Conservation (phyloP, 2,329 filamentous ascomycete species). For the Cytospora paraplurivora region DNA sequence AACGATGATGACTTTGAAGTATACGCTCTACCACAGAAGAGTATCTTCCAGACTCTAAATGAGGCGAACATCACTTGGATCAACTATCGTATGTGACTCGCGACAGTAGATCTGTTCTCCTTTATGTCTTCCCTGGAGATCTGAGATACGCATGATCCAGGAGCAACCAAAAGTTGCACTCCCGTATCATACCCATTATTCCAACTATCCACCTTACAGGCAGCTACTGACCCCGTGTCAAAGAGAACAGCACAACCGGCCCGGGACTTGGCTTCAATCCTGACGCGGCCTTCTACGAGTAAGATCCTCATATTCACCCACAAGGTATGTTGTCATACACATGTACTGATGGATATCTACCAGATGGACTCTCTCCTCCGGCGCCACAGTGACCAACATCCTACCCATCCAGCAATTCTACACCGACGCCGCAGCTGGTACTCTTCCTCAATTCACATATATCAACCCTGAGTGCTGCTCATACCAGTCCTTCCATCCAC, state of each 20-base stretch:
- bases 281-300: constrained; percentile 45
- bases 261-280: constrained; percentile 36
- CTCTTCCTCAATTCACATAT: constrained; percentile 48
- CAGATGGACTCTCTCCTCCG: constrained; percentile 27
- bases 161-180: too few relatives aligned
- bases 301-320: background rate
- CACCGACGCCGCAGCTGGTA: constrained; percentile 46
- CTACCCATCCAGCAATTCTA: constrained; percentile 45
- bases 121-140: too few relatives aligned
- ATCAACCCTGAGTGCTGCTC: constrained; percentile 54
- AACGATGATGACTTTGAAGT: constrained; percentile 36
- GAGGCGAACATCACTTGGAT: constrained; percentile 46
- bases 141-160: too few relatives aligned
- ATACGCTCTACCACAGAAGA: constrained; percentile 36
- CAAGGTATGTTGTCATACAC: background rate
- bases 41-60: constrained; percentile 46
- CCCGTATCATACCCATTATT: too few relatives aligned
- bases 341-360: constrained; percentile 32
- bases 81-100: constrained; percentile 41
- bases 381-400: constrained; percentile 22
- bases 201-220: too few relatives aligned
- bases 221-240: too few relatives aligned
- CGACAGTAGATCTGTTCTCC: too few relatives aligned
- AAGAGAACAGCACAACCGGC: constrained; percentile 41
- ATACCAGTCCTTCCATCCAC: constrained; percentile 48